Evolutionary conservation across 2,329 filamentous ascomycete genomes (phyloP).

Genomic region (Nemania diffusa): DNA sequence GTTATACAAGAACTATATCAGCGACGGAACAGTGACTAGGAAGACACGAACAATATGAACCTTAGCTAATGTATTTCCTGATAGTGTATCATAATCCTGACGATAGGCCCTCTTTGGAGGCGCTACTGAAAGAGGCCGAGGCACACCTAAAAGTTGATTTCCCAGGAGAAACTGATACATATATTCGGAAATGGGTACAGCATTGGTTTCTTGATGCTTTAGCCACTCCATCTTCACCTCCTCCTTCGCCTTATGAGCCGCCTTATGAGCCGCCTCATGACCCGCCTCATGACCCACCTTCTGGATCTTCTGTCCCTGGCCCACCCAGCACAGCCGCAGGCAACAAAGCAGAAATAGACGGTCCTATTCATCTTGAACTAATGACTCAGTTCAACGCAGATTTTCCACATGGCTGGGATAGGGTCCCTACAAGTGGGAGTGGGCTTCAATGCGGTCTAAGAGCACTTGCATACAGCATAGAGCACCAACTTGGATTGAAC

Average conservation of each 20-base stretch:
- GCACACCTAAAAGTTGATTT: conserved; percentile 7
- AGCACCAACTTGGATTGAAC: conserved; percentile 22
- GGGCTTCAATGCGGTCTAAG: conserved; percentile 30
- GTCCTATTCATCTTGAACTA: background rate
- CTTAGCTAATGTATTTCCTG: background rate
- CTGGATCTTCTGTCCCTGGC: too few species aligned
- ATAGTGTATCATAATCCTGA: conserved; percentile 40
- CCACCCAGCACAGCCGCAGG: background rate
- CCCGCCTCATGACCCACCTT: background rate
- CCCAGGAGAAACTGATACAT: conserved; percentile 31
- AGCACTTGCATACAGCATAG: conserved; percentile 33
- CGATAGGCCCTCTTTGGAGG: conserved; percentile 37
- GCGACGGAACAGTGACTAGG: background rate
- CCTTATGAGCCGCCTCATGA: background rate
- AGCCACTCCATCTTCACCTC: background rate
- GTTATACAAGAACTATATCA: background rate
- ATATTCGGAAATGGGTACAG: conserved; percentile 35
- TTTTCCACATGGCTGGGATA: conserved; percentile 27
- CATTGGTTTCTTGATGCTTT: conserved; percentile 31
- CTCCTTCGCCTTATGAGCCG: background rate
- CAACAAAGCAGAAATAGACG: background rate
- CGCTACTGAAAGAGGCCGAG: conserved; percentile 32
- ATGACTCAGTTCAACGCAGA: background rate
- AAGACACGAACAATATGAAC: background rate
- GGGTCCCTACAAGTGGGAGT: conserved; percentile 3